Evolutionary conservation across 768 basidiomycete genomes (phyloP).

Genomic region (Neoboletus magnificus): DNA sequence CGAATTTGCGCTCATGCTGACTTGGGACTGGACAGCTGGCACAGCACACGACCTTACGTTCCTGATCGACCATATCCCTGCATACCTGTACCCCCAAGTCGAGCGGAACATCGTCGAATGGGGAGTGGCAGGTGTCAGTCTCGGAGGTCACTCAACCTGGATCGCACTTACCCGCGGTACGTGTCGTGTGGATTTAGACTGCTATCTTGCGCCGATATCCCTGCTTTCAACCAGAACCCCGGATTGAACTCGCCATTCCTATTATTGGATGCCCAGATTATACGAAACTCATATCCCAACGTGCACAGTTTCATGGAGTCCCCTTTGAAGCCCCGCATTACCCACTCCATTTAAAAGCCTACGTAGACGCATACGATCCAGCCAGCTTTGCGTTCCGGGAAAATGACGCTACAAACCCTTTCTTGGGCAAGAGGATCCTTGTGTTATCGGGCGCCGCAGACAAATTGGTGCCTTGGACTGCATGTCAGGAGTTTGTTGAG

Average conservation of each 20-base stretch:
- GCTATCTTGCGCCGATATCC: background rate
- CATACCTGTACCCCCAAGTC: slow-evolving; percentile 66
- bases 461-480: slow-evolving; percentile 61
- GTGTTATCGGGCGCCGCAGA: slow-evolving; percentile 68
- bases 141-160: slow-evolving; percentile 88
- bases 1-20: background rate
- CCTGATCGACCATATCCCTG: slow-evolving; percentile 75
- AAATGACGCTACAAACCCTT: slow-evolving; percentile 47
- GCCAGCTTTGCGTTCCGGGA: slow-evolving; percentile 40
- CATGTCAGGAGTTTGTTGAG: slow-evolving; percentile 55
- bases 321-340: slow-evolving; percentile 50
- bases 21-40: slow-evolving; percentile 36
- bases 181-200: background rate
- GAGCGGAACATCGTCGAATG: slow-evolving; percentile 63
- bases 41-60: slow-evolving; percentile 75
- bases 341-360: slow-evolving; percentile 48
- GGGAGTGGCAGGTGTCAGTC: slow-evolving; percentile 71
- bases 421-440: slow-evolving; percentile 68
- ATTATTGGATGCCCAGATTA: slow-evolving; percentile 76
- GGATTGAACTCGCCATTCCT: slow-evolving; percentile 44
- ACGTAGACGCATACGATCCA: slow-evolving; percentile 49
- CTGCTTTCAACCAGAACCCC: slow-evolving; percentile 35
- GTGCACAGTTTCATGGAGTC: slow-evolving; percentile 48
- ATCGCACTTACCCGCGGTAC: slow-evolving; percentile 51
- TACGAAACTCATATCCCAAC: slow-evolving; percentile 48